Conservation (phyloP, 306 rosid species). For the Heteromeles arbutifolia region DNA sequence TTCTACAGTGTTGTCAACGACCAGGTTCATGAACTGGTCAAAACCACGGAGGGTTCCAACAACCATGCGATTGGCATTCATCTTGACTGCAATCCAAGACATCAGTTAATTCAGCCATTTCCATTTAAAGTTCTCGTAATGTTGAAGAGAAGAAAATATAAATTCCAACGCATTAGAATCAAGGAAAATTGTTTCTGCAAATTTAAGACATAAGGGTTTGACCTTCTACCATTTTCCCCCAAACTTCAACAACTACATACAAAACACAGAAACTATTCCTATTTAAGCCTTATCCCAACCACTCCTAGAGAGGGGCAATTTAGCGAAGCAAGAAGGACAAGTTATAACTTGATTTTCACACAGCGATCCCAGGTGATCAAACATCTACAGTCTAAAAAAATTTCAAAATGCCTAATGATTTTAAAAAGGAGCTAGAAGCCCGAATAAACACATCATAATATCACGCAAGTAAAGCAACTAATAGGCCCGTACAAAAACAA, state of each 20-base stretch:
- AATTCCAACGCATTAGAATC: not conserved
- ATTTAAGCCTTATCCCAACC: not conserved
- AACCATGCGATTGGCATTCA: constrained; percentile 86
- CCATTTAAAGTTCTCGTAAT: not conserved
- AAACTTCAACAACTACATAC: not conserved
- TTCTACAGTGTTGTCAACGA: constrained; percentile 89
- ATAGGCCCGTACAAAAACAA: not conserved
- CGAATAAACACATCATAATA: not conserved
- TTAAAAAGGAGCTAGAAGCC: no score
- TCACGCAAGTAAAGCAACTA: not conserved
- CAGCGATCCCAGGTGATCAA: not conserved
- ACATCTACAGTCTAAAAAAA: not conserved
- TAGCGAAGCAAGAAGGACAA: not conserved
- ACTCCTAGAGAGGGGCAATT: not conserved
- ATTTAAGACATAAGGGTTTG: not conserved
- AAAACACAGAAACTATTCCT: no score
- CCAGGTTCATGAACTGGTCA: constrained; percentile 95
- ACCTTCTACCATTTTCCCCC: not conserved
- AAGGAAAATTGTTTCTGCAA: not conserved
- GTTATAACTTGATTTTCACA: not conserved
- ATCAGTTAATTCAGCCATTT: not conserved
- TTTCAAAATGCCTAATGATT: not conserved
- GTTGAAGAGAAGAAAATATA: not conserved
- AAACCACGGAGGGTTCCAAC: constrained; percentile 91
- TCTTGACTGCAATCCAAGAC: constrained; percentile 55